phyloP scores from a whole-genome alignment of 140 eudicot species.

The Flaveria floridana region DNA sequence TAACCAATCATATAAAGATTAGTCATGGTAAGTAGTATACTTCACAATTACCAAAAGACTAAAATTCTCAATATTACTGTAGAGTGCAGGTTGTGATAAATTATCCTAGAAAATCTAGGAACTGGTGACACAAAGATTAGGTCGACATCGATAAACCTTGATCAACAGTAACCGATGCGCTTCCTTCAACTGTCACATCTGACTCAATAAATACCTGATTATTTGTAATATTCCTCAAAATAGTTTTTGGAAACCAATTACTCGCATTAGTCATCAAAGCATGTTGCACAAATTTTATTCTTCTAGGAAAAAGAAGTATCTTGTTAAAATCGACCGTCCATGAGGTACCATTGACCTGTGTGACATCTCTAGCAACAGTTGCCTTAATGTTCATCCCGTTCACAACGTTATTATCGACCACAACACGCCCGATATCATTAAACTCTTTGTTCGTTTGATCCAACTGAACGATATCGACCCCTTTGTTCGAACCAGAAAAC shows the following conservation, averaged over 20 bases:
- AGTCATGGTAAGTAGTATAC: too few species aligned
- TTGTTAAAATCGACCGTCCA: constrained; percentile 62
- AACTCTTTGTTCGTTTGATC: constrained; percentile 45
- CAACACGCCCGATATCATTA: constrained; percentile 51
- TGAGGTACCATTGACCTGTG: constrained; percentile 48
- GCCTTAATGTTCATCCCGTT: constrained; percentile 70
- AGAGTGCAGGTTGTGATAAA: too few species aligned
- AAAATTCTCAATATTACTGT: too few species aligned
- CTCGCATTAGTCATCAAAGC: constrained; percentile 40
- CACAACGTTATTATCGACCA: constrained; percentile 55
- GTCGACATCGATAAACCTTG: constrained; percentile 44
- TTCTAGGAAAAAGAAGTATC: constrained; percentile 57
- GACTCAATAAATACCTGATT: constrained; percentile 61
- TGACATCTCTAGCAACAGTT: constrained; percentile 50
- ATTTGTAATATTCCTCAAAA: constrained; percentile 52
- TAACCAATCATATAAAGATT: too few species aligned
- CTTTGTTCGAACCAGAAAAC: constrained; percentile 67
- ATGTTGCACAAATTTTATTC: constrained; percentile 54
- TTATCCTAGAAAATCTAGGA: too few species aligned
- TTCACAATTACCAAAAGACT: too few species aligned
- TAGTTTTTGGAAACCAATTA: constrained; percentile 49
- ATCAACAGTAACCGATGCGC: constrained; percentile 49
- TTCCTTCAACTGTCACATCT: constrained; percentile 40
- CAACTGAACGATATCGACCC: constrained; percentile 68
- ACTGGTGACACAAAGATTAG: not conserved